Conservation (phyloP, 73 alveolate genomes). For the Paramecium octaurelia region DNA sequence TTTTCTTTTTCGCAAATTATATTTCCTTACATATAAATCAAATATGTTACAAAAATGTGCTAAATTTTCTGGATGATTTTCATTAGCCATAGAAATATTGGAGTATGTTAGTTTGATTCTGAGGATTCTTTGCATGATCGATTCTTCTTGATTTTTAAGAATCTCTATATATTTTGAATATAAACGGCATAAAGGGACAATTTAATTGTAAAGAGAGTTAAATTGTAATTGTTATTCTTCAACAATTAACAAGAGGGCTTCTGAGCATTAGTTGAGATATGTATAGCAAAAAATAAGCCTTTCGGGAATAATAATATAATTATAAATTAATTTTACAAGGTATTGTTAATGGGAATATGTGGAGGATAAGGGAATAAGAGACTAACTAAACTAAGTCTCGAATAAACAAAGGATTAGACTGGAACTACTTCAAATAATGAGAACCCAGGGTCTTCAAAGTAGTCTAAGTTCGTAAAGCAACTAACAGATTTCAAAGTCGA, state of each 20-base stretch:
- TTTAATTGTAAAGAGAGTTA: too few relatives aligned
- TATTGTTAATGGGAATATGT: not conserved
- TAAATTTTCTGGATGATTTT: not conserved
- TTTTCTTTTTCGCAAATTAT: too few relatives aligned
- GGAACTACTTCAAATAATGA: not conserved
- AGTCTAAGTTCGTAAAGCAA: not conserved
- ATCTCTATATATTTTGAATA: not conserved
- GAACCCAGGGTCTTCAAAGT: not conserved
- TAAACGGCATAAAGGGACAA: not conserved
- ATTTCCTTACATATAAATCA: not conserved
- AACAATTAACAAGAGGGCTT: not conserved
- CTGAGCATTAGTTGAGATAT: not conserved
- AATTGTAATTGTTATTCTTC: too few relatives aligned
- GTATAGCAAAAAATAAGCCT: not conserved
- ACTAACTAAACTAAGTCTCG: not conserved
- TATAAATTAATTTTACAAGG: not conserved
- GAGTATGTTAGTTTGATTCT: not conserved
- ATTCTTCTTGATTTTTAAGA: not conserved
- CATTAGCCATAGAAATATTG: too few relatives aligned
- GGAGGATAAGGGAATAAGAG: not conserved
- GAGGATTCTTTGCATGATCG: not conserved
- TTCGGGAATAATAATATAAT: not conserved
- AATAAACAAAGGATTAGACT: not conserved
- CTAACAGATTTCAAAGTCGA: conserved; percentile 28
- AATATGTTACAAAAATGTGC: not conserved